Evolutionary conservation across 495 filamentous ascomycete genomes (phyloP).

Genomic region (Xylaria curta): DNA sequence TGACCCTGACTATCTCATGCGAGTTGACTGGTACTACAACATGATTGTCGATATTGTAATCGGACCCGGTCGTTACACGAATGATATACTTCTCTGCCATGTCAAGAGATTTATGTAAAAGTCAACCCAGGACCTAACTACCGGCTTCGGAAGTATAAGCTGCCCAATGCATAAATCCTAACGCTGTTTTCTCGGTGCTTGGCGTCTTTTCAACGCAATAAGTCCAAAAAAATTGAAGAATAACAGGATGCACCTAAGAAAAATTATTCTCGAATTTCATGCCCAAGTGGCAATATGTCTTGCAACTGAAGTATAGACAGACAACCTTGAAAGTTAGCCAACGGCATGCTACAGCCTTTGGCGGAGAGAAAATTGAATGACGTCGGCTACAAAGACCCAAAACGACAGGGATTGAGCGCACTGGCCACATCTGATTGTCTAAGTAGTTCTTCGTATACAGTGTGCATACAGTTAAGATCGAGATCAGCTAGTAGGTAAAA

Average conservation of each 20-base stretch:
- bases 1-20: slow-evolving; percentile 59
- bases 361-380: slow-evolving; percentile 17
- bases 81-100: slow-evolving; percentile 73
- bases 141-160: too few species aligned
- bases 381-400: slow-evolving; percentile 1
- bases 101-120: not conserved
- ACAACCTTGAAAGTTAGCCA: too few species aligned
- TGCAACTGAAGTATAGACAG: not conserved
- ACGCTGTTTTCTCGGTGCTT: not conserved
- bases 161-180: not conserved
- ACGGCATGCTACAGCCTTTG: not conserved
- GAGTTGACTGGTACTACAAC: slow-evolving; percentile 75
- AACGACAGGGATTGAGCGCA: slow-evolving; percentile 2
- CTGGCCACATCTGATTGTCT: not conserved
- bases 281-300: not conserved
- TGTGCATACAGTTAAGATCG: not conserved
- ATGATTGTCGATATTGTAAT: slow-evolving; percentile 72
- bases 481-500: not conserved
- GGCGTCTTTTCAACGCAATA: not conserved
- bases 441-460: not conserved
- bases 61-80: slow-evolving; percentile 74
- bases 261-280: not conserved
- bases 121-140: not conserved
- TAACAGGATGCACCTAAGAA: not conserved
- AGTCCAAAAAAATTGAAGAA: not conserved